Evolutionary conservation across 2,329 filamentous ascomycete species (phyloP).

Genomic region (Paradendryphiella salina): DNA sequence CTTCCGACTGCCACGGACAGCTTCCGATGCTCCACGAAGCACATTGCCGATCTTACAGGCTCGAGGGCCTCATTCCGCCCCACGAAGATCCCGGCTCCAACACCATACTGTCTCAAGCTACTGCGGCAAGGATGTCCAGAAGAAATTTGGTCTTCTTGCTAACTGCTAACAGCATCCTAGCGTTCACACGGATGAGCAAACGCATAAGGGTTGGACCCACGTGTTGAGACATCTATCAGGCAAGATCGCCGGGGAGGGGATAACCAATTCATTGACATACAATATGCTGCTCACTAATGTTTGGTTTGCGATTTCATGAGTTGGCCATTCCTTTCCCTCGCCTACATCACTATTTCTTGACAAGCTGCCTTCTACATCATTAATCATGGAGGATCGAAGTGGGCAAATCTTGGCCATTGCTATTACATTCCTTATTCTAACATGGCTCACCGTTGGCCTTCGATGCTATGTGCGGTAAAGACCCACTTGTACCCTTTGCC

Average conservation of each 20-base stretch:
- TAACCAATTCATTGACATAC: constrained; percentile 7
- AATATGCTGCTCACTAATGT: constrained; percentile 12
- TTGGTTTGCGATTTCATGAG: not conserved
- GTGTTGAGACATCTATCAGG: constrained; percentile 16
- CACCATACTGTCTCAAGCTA: constrained; percentile 9
- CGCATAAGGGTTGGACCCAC: constrained; percentile 5
- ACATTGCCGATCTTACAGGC: constrained; percentile 17
- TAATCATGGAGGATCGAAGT: constrained; percentile 33
- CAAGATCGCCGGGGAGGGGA: constrained; percentile 12
- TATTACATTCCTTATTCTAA: constrained; percentile 43
- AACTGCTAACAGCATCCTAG: constrained; percentile 17
- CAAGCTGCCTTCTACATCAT: constrained; percentile 1
- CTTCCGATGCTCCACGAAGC: constrained; percentile 3
- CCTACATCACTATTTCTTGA: constrained; percentile 2
- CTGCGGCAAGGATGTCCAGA: constrained; percentile 12
- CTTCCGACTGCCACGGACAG: not conserved
- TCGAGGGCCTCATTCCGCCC: constrained; percentile 4
- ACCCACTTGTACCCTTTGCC: constrained; percentile 1
- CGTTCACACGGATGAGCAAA: constrained; percentile 6
- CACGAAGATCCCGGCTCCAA: constrained; percentile 13
- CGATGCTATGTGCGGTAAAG: constrained; percentile 46
- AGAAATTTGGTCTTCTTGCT: constrained; percentile 13
- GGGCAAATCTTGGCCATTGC: constrained; percentile 35
- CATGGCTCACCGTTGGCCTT: constrained; percentile 46
- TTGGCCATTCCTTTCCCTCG: constrained; percentile 2